phyloP scores from a whole-genome alignment of 148 eudicot genomes.

The Heliamphora exappendiculata region DNA sequence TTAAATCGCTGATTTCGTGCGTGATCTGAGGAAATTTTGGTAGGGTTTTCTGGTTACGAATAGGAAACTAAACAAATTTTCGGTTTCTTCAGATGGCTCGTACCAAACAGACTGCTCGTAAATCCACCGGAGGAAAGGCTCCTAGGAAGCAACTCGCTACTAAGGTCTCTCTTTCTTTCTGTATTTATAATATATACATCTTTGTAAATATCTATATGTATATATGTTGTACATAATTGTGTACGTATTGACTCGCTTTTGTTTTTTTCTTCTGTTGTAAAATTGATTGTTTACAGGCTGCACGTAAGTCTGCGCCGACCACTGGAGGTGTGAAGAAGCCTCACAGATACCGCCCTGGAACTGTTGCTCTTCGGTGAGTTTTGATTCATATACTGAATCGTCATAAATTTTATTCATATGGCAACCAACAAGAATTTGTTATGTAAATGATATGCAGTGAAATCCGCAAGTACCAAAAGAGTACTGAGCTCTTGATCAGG shows the following conservation, averaged over 20 bases:
- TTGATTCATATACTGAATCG: background rate
- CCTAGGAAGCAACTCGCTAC: conserved; percentile 92
- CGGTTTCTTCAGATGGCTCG: conserved; percentile 55
- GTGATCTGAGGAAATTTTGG: background rate
- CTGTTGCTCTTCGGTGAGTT: conserved; percentile 74
- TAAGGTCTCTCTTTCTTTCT: conserved; percentile 27
- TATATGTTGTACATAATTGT: background rate
- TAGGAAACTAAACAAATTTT: too few species aligned
- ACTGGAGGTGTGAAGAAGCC: conserved; percentile 95
- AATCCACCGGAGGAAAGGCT: conserved; percentile 92
- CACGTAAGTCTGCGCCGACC: conserved; percentile 88
- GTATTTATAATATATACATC: too few species aligned
- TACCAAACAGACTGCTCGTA: conserved; percentile 92
- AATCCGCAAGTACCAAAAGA: conserved; percentile 86
- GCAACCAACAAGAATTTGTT: background rate
- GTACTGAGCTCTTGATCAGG: conserved; percentile 78
- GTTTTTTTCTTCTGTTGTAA: background rate
- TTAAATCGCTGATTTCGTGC: background rate
- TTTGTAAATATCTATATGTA: too few species aligned
- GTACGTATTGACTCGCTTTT: background rate
- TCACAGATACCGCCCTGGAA: conserved; percentile 86
- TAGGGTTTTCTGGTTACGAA: background rate
- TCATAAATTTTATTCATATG: background rate
- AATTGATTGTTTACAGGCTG: conserved; percentile 35
- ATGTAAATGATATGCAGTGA: conserved; percentile 32